Base-by-base conservation (phyloP, 768 basidiomycete species). In the Chalciporus sphaerocephalus region DNA sequence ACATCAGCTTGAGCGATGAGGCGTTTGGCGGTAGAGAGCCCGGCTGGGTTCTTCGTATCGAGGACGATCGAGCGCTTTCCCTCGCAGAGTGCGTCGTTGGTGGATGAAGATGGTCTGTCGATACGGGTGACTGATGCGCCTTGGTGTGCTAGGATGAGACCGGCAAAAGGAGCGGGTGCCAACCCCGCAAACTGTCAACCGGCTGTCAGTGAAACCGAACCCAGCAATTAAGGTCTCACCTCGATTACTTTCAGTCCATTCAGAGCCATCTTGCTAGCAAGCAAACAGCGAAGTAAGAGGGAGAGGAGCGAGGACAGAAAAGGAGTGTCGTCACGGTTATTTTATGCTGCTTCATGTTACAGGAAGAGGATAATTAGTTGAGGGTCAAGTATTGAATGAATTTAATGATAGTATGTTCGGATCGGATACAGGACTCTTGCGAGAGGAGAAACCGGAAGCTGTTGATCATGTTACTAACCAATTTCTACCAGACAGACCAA, bases 101-200 rank as follows among this genome's bases (percentile, higher is more conserved):
- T 70, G 18, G 59, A 38, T 6, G 70, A 63, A 6, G 64, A 66
- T n/a, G 78, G 79, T 38, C 75, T 73, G 70, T 92, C 89, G 40
- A 92, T 72, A 23, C 89, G 82, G 16, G 78, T 76, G 32, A 92
- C 88, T 37, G 74, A 75, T 27, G 88, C 89, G 4, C 89, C 88
- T 54, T 84, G 81, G 65, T 91, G 88, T 2, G 87, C 81, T 25
- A 92, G 74, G 36, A 91, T 60, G 34, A 91, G 73, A 22, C 86
- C 87, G 8, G 86, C 80, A 53, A 87, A 91, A 0, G 89, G 88
- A 1, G 79, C 88, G 1, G 89, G 89, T 4, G 88, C 89, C 21
- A 92, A 73, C 23, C 88, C 89, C 21, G 83, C 88, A 57, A 91
- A 88, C 85, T 91, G 52, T 27, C 12, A 38, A 24, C 18, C 22